Percentiles rank a stretch among this genome's conserved stretches.
phyloP scores from a whole-genome alignment of 257 asterid genomes.

The Nicotiana paniculata region DNA sequence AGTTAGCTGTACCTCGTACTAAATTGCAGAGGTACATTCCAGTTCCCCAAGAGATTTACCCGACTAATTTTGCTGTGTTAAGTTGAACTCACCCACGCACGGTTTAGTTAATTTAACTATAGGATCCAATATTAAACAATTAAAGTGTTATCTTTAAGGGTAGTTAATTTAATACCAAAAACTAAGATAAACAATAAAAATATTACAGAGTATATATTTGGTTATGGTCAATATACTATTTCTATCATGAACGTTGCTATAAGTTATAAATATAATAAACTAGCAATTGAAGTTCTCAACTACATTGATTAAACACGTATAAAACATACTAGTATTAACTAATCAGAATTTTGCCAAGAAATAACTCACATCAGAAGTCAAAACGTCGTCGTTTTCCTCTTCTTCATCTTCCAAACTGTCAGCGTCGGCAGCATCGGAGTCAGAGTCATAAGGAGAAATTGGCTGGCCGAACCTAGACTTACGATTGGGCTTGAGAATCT shows the following conservation, averaged over 20 bases:
- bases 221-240: not conserved
- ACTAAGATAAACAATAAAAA: not conserved
- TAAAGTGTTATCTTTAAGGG: not conserved
- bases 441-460: conserved; percentile 55
- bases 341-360: not conserved
- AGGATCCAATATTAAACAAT: not conserved
- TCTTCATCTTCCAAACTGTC: conserved; percentile 8
- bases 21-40: not conserved
- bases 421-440: conserved; percentile 32
- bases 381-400: conserved; percentile 27
- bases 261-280: not conserved
- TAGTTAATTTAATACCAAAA: not conserved
- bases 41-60: not conserved
- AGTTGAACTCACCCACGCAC: not conserved
- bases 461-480: conserved; percentile 59
- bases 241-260: not conserved
- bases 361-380: conserved; percentile 49
- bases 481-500: conserved; percentile 66
- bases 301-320: not conserved
- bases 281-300: not conserved
- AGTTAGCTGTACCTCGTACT: not conserved
- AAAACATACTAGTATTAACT: not conserved
- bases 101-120: not conserved
- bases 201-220: not conserved
- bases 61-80: not conserved